Percentiles rank a stretch among this genome's conserved stretches.
Conservation (phyloP, 2,329 filamentous ascomycete species). For the Fusarium brevicatenulatum region DNA sequence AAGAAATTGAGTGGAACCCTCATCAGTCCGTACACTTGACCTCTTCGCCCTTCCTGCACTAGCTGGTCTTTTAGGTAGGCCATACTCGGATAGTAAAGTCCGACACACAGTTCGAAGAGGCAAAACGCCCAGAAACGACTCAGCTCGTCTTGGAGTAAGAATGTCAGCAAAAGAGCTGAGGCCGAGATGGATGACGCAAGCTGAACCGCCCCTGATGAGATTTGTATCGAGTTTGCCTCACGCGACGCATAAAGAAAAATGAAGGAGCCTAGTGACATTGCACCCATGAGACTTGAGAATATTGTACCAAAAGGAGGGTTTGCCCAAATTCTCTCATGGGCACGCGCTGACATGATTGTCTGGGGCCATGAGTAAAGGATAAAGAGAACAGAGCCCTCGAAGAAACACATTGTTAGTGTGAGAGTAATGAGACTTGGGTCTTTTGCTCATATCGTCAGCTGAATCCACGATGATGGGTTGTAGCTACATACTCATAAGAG, state of each 20-base stretch:
- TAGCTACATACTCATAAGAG: neutral
- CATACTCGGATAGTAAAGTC: neutral
- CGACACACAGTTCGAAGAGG: neutral
- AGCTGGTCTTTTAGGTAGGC: neutral
- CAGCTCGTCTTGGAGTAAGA: neutral
- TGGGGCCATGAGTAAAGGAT: neutral
- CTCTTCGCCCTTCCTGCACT: neutral
- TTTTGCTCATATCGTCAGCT: neutral
- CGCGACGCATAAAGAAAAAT: neutral
- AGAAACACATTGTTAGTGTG: neutral
- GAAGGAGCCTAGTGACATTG: neutral
- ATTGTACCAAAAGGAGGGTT: neutral
- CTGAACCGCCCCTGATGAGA: neutral
- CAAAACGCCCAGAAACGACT: neutral
- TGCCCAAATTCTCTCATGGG: neutral
- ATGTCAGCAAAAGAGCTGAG: neutral
- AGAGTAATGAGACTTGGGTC: neutral
- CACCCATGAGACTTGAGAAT: neutral
- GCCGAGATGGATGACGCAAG: neutral
- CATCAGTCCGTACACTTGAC: neutral
- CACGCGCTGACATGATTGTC: neutral
- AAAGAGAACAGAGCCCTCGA: neutral
- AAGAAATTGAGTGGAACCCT: neutral
- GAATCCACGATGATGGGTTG: accelerated
- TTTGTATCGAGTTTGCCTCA: neutral